Evolutionary conservation across 106 monocot species (phyloP).

Genomic region (Allium sativum): DNA sequence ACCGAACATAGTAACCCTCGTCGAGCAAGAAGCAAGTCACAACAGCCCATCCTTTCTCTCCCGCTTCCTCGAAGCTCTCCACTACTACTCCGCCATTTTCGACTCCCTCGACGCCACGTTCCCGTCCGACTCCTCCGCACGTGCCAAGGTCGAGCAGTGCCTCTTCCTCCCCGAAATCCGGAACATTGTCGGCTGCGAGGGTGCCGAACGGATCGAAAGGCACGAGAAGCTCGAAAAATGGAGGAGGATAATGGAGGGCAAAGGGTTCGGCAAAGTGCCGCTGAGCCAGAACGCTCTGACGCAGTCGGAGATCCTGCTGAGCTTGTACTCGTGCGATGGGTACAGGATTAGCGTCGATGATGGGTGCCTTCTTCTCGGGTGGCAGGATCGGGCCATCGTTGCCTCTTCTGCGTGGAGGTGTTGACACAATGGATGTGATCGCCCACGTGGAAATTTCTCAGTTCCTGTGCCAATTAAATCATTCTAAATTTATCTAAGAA

Average conservation of each 20-base stretch:
- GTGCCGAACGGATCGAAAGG: constrained; percentile 15
- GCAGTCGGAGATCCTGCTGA: constrained; percentile 24
- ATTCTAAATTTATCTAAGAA: too few relatives aligned
- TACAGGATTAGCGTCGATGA: constrained; percentile 32
- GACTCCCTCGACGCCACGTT: constrained; percentile 40
- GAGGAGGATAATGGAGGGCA: constrained; percentile 28
- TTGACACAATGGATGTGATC: neutral
- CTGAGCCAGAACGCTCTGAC: constrained; percentile 22
- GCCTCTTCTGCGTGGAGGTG: constrained; percentile 37
- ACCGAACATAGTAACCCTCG: constrained; percentile 30
- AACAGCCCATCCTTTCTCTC: constrained; percentile 23
- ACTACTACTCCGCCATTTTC: constrained; percentile 46
- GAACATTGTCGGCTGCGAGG: constrained; percentile 32
- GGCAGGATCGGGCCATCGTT: constrained; percentile 35
- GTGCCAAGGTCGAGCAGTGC: constrained; percentile 35
- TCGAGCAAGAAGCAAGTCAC: constrained; percentile 43
- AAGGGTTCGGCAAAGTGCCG: constrained; percentile 22
- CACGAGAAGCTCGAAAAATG: constrained; percentile 36
- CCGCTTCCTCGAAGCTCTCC: constrained; percentile 35
- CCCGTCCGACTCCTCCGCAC: constrained; percentile 25
- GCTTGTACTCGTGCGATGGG: constrained; percentile 23
- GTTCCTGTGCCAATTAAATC: too few relatives aligned
- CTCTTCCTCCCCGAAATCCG: constrained; percentile 27
- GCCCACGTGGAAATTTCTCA: too few relatives aligned
- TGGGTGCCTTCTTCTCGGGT: constrained; percentile 31